Evolutionary conservation across 768 basidiomycete species (phyloP), one percentile per base, ranked within the genome.

Genomic region (Russula olivacea): DNA sequence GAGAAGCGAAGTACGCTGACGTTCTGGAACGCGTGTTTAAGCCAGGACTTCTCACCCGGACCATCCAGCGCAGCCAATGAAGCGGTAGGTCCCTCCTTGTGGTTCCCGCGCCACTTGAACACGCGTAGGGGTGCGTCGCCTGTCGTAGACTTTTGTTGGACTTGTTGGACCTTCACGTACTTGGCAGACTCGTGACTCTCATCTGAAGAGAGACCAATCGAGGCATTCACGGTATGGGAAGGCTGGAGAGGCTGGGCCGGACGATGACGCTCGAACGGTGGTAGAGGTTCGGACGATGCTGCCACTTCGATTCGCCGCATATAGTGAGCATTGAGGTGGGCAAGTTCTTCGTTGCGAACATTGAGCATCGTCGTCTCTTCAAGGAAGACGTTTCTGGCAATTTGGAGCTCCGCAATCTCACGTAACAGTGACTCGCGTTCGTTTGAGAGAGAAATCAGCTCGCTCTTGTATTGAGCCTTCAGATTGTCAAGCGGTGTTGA

Each of bases 281-380:
- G 28, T 23, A 54, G 50, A 11, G 52, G 14, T 25, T 25, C 70
- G 17, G 38, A 58, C 7, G 61, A 61, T 11, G 66, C 64, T 30
- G 64, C 45, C 19, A 21, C 56, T 55, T 97, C 95, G 70, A 91
- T 81, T 63, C 91, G 87, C 40, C 91, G 85, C 11, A 84, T 76
- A 66, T 95, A 91, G 36, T 92, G 88, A 5, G 87, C 81, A 67
- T 89, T 90, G 49, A 98, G 82, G 72, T 93, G 89, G 1, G 90
- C 89, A 7, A 99, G 80, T 72, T 95, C 91, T 69, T 95, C 93
- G 75, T 98, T 98, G 53, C 93, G 85, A 7, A 86, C 87, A 71
- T 92, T 93, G 55, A 99, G 81, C 23, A 87, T 87, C 0, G 93
- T 88, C 0, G 93, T 91, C 76, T 99, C 97, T 70, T 96, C 95